Evolutionary conservation across 306 rosid genomes (phyloP), one percentile per base, ranked within the genome.

Genomic region (Malus sieversii): DNA sequence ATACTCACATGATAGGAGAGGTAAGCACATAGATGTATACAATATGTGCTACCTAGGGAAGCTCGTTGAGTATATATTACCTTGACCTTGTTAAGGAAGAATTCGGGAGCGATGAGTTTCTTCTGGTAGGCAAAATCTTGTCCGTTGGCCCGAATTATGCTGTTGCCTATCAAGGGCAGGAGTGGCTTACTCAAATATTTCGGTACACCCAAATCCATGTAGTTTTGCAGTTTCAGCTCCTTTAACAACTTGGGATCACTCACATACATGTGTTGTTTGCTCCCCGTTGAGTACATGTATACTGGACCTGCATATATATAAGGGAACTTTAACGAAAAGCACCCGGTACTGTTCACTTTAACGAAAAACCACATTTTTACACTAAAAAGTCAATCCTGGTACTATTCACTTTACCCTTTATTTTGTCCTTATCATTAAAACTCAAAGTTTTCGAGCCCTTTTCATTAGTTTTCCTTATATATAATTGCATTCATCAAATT

Each of bases 61-160:
- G 9, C 3, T 19, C 10, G 19, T 19, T 53, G 23, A 53, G 22
- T 45, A 4, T 19, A 2, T 22, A 33, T 16, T 71, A 71, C 75
- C 75, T 52, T 71, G 13, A 71, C 75, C 40, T 71, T 71, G 48
- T 71, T 59, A 18, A 52, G 75, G 75, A 53, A 71, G 48, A 71
- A 71, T 32, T 32, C 75, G 20, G 75, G 75, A 22, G 75, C 75
- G 12, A 71, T 71, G 40, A 71, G 45, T 52, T 53, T 71, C 64
- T 23, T 52, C 16, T 71, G 75, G 75, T 52, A 52, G 59, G 64
- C 75, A 38, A 38, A 71, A 6, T 71, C 48, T 23, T 32, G 75
- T 32, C 75, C 75, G 6, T 71, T 71, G 5, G 63, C 75, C 13
- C 61, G 46, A 53, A 71, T 52, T 30, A 71, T 60, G 75, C 75